Conservation (phyloP, 2,329 filamentous ascomycete genomes). For the Aciculosporium take region DNA sequence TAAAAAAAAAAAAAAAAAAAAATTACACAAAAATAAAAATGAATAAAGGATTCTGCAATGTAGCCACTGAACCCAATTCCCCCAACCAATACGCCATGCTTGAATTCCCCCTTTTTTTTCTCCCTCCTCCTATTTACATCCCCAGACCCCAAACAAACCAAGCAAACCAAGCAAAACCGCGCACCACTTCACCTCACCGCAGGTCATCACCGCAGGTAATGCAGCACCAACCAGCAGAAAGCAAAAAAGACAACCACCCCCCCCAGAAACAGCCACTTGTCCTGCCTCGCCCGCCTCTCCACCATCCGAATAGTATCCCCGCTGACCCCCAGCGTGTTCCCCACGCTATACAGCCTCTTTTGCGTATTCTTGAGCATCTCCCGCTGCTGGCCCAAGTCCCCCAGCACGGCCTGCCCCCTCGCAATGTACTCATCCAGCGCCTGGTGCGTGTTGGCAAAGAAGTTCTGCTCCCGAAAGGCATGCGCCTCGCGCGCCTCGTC, state of each 20-base stretch:
- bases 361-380: conserved; percentile 95
- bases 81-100: too few species aligned
- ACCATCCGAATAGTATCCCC: conserved; percentile 97
- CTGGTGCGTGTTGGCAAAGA: conserved; percentile 67
- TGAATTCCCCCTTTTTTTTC: not conserved
- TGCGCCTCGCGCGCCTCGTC: conserved; percentile 64
- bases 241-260: conserved; percentile 75
- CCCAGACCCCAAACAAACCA: too few species aligned
- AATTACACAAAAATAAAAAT: too few species aligned
- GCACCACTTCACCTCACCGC: too few species aligned
- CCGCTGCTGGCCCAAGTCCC: conserved; percentile 75
- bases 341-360: conserved; percentile 77
- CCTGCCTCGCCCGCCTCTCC: conserved; percentile 77
- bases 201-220: conserved; percentile 49
- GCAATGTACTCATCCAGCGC: conserved; percentile 92
- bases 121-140: not conserved
- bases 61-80: too few species aligned
- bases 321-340: conserved; percentile 83
- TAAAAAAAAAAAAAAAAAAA: conserved; percentile 4
- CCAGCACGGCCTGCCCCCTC: conserved; percentile 75
- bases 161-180: too few species aligned
- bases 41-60: too few species aligned
- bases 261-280: conserved; percentile 95
- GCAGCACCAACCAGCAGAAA: conserved; percentile 85
- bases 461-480: conserved; percentile 76